Percentiles rank a stretch among this genome's conserved stretches.
Evolutionary conservation across 1,284 basidiomycete species (phyloP).

Genomic region (Cryptococcus maquisensis): DNA sequence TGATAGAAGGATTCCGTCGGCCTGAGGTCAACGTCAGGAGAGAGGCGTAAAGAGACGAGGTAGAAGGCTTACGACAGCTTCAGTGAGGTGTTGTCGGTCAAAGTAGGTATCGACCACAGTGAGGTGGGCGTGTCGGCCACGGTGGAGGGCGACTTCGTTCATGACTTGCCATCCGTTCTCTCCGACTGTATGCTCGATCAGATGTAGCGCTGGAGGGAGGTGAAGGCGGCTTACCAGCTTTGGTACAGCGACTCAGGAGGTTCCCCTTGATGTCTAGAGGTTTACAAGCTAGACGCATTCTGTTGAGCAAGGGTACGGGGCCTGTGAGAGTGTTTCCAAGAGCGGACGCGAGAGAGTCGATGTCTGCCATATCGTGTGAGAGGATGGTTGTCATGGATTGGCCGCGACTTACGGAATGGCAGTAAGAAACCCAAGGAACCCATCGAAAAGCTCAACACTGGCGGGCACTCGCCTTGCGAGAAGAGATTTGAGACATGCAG

Average conservation of each 20-base stretch:
- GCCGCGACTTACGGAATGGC: slow-evolving; percentile 72
- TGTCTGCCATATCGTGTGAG: slow-evolving; percentile 17
- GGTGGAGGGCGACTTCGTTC: slow-evolving; percentile 93
- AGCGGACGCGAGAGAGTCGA: slow-evolving; percentile 57
- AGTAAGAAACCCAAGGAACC: slow-evolving; percentile 90
- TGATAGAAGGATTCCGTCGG: slow-evolving; percentile 89
- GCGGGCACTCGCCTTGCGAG: slow-evolving; percentile 77
- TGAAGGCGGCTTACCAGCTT: slow-evolving; percentile 14
- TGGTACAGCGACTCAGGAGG: slow-evolving; percentile 51
- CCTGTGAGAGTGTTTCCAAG: slow-evolving; percentile 62
- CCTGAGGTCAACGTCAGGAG: slow-evolving; percentile 53
- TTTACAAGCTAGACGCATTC: slow-evolving; percentile 79
- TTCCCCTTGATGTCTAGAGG: slow-evolving; percentile 63
- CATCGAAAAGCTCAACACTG: slow-evolving; percentile 93
- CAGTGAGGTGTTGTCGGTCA: slow-evolving; percentile 92
- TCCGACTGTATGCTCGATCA: slow-evolving; percentile 20
- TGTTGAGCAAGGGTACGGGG: slow-evolving; percentile 61
- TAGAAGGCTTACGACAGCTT: slow-evolving; percentile 75
- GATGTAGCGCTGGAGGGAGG: not conserved
- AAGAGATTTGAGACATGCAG: slow-evolving; percentile 91
- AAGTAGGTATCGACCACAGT: slow-evolving; percentile 93
- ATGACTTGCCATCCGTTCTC: slow-evolving; percentile 83
- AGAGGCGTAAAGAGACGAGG: not conserved
- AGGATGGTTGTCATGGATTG: slow-evolving; percentile 2
- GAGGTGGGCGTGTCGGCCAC: slow-evolving; percentile 84